Percentiles rank a stretch among this genome's conserved stretches.
Evolutionary conservation across 495 filamentous ascomycete genomes (phyloP).

Genomic region (Trichodelitschia bisporula): DNA sequence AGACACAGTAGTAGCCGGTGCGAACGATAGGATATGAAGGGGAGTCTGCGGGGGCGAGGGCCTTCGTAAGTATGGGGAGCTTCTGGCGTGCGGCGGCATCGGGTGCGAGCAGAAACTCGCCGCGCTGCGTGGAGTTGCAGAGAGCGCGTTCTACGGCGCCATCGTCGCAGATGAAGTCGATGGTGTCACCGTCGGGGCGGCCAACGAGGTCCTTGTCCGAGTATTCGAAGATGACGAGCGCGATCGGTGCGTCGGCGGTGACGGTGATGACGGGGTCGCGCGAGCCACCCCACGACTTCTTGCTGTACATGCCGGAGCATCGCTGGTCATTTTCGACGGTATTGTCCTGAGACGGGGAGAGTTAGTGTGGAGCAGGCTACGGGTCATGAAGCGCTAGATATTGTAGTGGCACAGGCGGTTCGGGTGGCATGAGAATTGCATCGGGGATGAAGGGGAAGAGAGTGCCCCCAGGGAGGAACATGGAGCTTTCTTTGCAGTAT

Average conservation of each 20-base stretch:
- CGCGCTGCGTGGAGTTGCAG: slow-evolving; percentile 51
- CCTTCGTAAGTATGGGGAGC: slow-evolving; percentile 48
- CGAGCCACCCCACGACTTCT: slow-evolving; percentile 66
- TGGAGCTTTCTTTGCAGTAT: too few relatives aligned
- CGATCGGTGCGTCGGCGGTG: slow-evolving; percentile 52
- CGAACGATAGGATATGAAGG: slow-evolving; percentile 62
- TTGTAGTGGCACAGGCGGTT: too few relatives aligned
- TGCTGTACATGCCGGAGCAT: slow-evolving; percentile 96
- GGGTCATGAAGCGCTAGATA: too few relatives aligned
- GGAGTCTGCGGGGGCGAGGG: slow-evolving; percentile 44
- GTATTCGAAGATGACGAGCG: slow-evolving; percentile 88
- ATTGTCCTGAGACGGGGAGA: slow-evolving; percentile 34
- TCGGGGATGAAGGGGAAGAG: too few relatives aligned
- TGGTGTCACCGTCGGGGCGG: slow-evolving; percentile 11
- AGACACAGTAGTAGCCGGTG: slow-evolving; percentile 93
- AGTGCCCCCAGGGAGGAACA: too few relatives aligned
- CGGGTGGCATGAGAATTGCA: too few relatives aligned
- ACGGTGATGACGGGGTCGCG: slow-evolving; percentile 72
- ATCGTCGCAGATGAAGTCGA: slow-evolving; percentile 42
- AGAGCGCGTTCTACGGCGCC: slow-evolving; percentile 34
- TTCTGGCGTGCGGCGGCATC: slow-evolving; percentile 44
- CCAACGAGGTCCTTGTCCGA: slow-evolving; percentile 61
- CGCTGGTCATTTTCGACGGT: slow-evolving; percentile 53
- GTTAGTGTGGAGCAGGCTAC: too few relatives aligned
- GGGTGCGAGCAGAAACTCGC: slow-evolving; percentile 58